A percentile compares a stretch with the other conserved stretches of the same genome.
Evolutionary conservation across 2,329 filamentous ascomycete genomes (phyloP).

Genomic region (Fusarium chlamydosporum): DNA sequence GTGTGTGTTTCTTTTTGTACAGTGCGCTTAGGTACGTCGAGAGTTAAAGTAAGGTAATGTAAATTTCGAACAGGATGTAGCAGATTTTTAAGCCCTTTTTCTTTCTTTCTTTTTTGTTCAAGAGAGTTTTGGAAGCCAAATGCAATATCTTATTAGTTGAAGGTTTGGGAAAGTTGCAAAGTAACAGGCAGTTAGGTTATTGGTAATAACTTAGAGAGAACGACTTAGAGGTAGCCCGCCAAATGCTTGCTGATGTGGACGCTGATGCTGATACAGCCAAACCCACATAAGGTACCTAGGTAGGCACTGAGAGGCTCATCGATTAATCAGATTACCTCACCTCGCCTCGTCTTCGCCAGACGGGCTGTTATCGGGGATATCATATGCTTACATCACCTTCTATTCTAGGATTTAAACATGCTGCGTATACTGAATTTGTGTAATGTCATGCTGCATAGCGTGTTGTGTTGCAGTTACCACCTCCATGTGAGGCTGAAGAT

Average conservation of each 20-base stretch:
- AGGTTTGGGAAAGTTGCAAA: background rate
- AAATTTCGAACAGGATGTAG: constrained; percentile 13
- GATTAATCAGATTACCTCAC: constrained; percentile 23
- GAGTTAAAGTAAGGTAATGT: constrained; percentile 4
- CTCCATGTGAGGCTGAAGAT: constrained; percentile 13
- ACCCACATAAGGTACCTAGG: background rate
- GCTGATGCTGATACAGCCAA: constrained; percentile 13
- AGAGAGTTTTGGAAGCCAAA: background rate
- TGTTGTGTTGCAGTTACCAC: constrained; percentile 14
- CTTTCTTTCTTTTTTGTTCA: background rate
- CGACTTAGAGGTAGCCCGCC: constrained; percentile 17
- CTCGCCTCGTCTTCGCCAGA: background rate
- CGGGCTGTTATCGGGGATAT: constrained; percentile 15
- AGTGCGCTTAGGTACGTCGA: constrained; percentile 41
- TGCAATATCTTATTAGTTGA: background rate
- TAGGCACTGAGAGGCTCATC: constrained; percentile 11
- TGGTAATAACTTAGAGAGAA: background rate
- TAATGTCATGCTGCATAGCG: constrained; percentile 15
- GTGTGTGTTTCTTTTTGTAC: constrained; percentile 41
- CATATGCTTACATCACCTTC: constrained; percentile 40
- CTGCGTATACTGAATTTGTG: constrained; percentile 8
- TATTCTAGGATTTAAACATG: constrained; percentile 20
- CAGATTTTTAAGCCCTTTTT: constrained; percentile 5
- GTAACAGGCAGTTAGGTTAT: background rate
- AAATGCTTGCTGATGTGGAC: background rate